phyloP scores from a whole-genome alignment of 352 stramenopile genomes.

The Phytophthora kernoviae region DNA sequence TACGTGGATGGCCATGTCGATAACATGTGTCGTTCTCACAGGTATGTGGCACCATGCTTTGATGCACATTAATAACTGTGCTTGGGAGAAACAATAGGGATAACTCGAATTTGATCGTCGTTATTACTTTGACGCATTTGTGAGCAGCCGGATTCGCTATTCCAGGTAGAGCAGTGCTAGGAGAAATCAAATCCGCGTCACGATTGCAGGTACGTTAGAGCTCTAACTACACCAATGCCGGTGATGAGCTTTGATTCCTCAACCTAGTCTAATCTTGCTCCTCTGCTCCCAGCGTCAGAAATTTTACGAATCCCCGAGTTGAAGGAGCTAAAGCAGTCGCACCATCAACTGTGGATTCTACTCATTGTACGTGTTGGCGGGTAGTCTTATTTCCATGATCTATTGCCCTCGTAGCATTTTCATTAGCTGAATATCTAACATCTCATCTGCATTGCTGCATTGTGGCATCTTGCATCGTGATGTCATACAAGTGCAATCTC shows the following conservation, averaged over 20 bases:
- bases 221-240: neutral
- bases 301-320: slow-evolving; percentile 41
- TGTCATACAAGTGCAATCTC: slow-evolving; percentile 56
- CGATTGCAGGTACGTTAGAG: slow-evolving; percentile 48
- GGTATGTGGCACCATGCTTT: slow-evolving; percentile 32
- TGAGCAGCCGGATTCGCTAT: slow-evolving; percentile 63
- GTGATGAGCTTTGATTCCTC: neutral
- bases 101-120: too few relatives aligned
- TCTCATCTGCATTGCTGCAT: too few relatives aligned
- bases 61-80: too few relatives aligned
- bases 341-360: slow-evolving; percentile 72
- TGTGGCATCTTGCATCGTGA: neutral
- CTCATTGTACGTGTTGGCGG: slow-evolving; percentile 48
- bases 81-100: too few relatives aligned
- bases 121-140: too few relatives aligned
- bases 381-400: slow-evolving; percentile 6
- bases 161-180: slow-evolving; percentile 57
- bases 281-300: slow-evolving; percentile 29
- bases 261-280: neutral
- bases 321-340: slow-evolving; percentile 65
- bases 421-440: too few relatives aligned
- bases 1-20: slow-evolving; percentile 76
- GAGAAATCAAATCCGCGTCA: slow-evolving; percentile 63
- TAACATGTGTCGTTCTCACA: slow-evolving; percentile 59
- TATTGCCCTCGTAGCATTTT: too few relatives aligned